These are phyloP conservation scores for Neurospora cerealis DNA, from an alignment of 495 filamentous ascomycete species.

Conservation along the genomic window DNA sequence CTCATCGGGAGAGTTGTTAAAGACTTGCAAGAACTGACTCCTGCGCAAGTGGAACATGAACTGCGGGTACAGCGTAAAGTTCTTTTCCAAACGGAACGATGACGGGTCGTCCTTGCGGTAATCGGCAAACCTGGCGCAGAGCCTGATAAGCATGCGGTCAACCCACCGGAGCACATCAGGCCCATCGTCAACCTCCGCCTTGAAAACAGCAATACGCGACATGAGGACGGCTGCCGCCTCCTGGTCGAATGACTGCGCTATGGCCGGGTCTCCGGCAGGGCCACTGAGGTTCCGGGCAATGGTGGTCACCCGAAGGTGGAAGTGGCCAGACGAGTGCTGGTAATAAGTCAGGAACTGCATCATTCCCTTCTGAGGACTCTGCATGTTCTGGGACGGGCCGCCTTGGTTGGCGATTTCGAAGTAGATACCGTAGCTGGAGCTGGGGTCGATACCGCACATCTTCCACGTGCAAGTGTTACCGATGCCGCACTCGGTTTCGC, in stretches of 20 bases:
- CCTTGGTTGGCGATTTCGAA: slow-evolving; percentile 97
- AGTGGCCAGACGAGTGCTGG: slow-evolving; percentile 92
- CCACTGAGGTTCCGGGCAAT: slow-evolving; percentile 87
- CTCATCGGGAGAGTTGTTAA: slow-evolving; percentile 99
- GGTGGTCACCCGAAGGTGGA: slow-evolving; percentile 91
- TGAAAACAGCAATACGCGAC: slow-evolving; percentile 97
- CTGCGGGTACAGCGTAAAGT: slow-evolving; percentile 97
- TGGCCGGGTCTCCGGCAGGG: slow-evolving; percentile 90
- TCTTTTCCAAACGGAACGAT: slow-evolving; percentile 97
- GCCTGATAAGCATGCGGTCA: slow-evolving; percentile 93
- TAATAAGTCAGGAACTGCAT: slow-evolving; percentile 99
- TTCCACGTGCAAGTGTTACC: slow-evolving; percentile 99
- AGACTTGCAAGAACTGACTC: slow-evolving; percentile 97
- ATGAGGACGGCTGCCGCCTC: slow-evolving; percentile 97
- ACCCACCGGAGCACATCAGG: slow-evolving; percentile 99
- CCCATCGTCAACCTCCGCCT: slow-evolving; percentile 96
- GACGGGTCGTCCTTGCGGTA: slow-evolving; percentile 98
- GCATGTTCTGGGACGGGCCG: slow-evolving; percentile 75
- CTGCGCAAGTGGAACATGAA: slow-evolving; percentile 99
- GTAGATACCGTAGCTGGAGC: slow-evolving; percentile 89
- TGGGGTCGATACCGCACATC: slow-evolving; percentile 96
- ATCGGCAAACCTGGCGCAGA: slow-evolving; percentile 95
- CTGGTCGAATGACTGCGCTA: slow-evolving; percentile 97
- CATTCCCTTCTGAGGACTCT: slow-evolving; percentile 83
- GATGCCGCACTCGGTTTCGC: slow-evolving; percentile 96